Conservation (phyloP, 768 basidiomycete genomes). For the Lactarius evosmus region DNA sequence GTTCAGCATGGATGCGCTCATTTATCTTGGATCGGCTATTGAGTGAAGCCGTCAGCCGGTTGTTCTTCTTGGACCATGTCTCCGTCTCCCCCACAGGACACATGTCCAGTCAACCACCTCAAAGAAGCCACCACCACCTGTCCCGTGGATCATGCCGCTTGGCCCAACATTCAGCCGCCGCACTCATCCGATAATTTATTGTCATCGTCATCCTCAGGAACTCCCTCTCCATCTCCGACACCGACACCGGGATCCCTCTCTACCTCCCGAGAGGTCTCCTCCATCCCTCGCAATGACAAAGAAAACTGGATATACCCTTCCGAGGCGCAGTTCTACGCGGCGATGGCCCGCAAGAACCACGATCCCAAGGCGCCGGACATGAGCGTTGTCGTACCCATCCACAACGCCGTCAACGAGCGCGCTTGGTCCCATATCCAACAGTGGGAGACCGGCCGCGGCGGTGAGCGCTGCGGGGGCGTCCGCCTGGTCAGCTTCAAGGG, state of each 20-base stretch:
- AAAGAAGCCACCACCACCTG: slow-evolving; percentile 29
- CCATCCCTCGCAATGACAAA: slow-evolving; percentile 73
- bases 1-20: too few relatives aligned
- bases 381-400: slow-evolving; percentile 94
- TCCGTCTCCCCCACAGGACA: slow-evolving; percentile 7
- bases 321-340: slow-evolving; percentile 97
- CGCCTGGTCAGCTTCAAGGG: slow-evolving; percentile 91
- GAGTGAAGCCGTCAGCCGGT: background rate
- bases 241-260: slow-evolving; percentile 44
- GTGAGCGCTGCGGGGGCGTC: slow-evolving; percentile 75
- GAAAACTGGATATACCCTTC: slow-evolving; percentile 97
- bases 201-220: background rate
- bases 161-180: slow-evolving; percentile 29
- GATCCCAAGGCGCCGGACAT: slow-evolving; percentile 86
- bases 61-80: slow-evolving; percentile 5
- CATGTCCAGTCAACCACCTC: slow-evolving; percentile 22
- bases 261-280: slow-evolving; percentile 74
- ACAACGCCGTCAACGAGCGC: slow-evolving; percentile 95
- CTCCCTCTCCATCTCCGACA: slow-evolving; percentile 1
- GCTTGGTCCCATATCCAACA: slow-evolving; percentile 49
- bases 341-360: slow-evolving; percentile 93
- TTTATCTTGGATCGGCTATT: background rate
- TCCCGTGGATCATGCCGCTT: slow-evolving; percentile 36
- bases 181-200: slow-evolving; percentile 27
- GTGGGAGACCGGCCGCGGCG: slow-evolving; percentile 69